Base-by-base conservation (phyloP, 2,329 filamentous ascomycete genomes). In the Lizonia empirigonia region DNA sequence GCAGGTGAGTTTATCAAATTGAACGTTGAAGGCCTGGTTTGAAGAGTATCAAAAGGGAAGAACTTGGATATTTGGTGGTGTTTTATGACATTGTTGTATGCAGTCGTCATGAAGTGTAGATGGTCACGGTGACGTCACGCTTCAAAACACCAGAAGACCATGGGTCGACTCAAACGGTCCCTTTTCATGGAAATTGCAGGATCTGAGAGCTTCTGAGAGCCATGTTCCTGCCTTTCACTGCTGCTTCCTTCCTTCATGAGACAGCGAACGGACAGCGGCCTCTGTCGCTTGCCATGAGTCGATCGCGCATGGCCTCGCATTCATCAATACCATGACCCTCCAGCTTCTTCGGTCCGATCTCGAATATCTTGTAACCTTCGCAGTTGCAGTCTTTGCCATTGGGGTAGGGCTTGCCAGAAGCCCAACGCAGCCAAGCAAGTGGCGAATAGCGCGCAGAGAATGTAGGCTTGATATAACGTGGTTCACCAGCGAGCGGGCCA, bases 401-500 rank as follows among this genome's bases (percentile, higher is more conserved):
- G 80, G 85, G 2, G 82, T 83, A 84, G 82, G 90, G 51, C 83
- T 82, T 62, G 80, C 83, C 82, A 79, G 83, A 32, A 82, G 69
- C 0, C 81, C 87, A 22, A 78, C 59, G 56, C 2, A 63, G 29
- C 58, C 60, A 65, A 2, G 60, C 44, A 4, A 45, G 24, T 0
- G 50, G 64, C 2, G 57, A 53, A 36, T 63, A 51, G 9, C 62
- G 57, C 3, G 39, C 45, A 10, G 41, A 53, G n/a, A 67, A 57
- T 0, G 60, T 63, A 3, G 64, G 41, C 24, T 62, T 58, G 29
- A 69, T 50, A 27, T 70, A n/a, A n/a, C n/a, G n/a, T n/a, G n/a
- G n/a, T n/a, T n/a, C n/a, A n/a, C n/a, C n/a, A n/a, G n/a, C n/a
- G n/a, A n/a, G n/a, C n/a, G n/a, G n/a, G n/a, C n/a, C n/a, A n/a